phyloP scores from a whole-genome alignment of 352 stramenopile species.

The Pythium aristosporum region DNA sequence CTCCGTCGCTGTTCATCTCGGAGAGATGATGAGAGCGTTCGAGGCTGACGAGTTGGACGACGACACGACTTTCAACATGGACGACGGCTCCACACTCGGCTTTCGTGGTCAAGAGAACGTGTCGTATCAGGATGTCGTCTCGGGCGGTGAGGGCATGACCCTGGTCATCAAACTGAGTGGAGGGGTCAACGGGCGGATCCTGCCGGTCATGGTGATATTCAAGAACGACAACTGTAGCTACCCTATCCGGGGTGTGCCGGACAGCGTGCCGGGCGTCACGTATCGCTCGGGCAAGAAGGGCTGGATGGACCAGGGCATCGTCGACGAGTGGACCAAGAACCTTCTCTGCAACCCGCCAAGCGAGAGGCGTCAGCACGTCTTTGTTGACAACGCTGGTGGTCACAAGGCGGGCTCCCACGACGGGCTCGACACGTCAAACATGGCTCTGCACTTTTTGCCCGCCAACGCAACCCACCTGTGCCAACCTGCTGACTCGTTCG shows the following conservation, averaged over 20 bases:
- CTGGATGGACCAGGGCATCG: constrained; percentile 29
- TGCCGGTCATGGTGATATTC: constrained; percentile 28
- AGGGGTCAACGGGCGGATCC: background rate
- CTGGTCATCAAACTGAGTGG: constrained; percentile 1
- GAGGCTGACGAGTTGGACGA: constrained; percentile 7
- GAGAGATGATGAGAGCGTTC: constrained; percentile 8
- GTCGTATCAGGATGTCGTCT: constrained; percentile 19
- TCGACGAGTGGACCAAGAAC: constrained; percentile 14
- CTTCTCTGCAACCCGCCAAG: constrained; percentile 1
- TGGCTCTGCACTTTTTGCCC: no score
- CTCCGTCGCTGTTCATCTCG: constrained; percentile 17
- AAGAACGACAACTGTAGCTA: constrained; percentile 24
- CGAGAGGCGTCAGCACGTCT: constrained; percentile 1
- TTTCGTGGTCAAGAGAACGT: constrained; percentile 10
- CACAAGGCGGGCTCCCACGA: background rate
- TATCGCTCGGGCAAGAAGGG: constrained; percentile 29
- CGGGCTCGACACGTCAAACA: no score
- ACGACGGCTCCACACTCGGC: constrained; percentile 15
- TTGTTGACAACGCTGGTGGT: constrained; percentile 6
- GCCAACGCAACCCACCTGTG: constrained; percentile 7
- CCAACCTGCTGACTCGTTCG: constrained; percentile 1
- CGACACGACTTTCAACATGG: constrained; percentile 18
- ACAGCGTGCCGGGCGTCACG: constrained; percentile 19
- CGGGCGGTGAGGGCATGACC: constrained; percentile 9
- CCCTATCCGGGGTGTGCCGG: constrained; percentile 23